Conservation (phyloP, 306 rosid species). For the Begonia fuchsioides region DNA sequence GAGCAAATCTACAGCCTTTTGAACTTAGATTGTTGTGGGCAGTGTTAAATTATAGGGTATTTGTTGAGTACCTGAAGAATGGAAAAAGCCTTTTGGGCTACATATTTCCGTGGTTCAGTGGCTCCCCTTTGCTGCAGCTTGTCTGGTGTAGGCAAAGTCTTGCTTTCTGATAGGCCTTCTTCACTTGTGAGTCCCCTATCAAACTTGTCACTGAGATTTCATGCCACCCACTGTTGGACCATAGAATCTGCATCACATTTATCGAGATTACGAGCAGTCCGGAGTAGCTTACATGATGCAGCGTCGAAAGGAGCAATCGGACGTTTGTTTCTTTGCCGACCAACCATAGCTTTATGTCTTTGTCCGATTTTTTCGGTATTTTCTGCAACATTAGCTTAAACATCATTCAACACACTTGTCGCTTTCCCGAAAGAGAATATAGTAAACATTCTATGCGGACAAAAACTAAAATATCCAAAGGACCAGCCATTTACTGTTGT, state of each 20-base stretch:
- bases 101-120: constrained; percentile 45
- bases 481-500: no score
- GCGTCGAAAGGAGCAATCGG: constrained; percentile 61
- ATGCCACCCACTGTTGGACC: constrained; percentile 67
- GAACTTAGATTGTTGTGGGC: no score
- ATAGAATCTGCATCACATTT: constrained; percentile 33
- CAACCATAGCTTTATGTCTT: constrained; percentile 69
- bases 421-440: constrained; percentile 3
- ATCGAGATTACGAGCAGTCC: no score
- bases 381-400: constrained; percentile 16
- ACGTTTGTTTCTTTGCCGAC: constrained; percentile 67
- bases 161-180: constrained; percentile 89
- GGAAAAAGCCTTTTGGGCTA: constrained; percentile 62
- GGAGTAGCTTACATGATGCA: constrained; percentile 44
- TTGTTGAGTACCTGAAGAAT: constrained; percentile 65
- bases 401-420: constrained; percentile 1
- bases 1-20: no score
- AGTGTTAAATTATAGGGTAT: no score
- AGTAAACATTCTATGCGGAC: background rate
- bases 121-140: constrained; percentile 95
- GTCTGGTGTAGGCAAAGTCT: constrained; percentile 85
- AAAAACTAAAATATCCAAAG: background rate
- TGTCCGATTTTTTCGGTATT: constrained; percentile 44
- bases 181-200: constrained; percentile 61
- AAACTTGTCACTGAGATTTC: constrained; percentile 46